A percentile compares a stretch with the other conserved stretches of the same genome.
These are phyloP conservation scores for Aspergillus intermedius DNA, from an alignment of 2,329 filamentous ascomycete species.

Conservation along the genomic window DNA sequence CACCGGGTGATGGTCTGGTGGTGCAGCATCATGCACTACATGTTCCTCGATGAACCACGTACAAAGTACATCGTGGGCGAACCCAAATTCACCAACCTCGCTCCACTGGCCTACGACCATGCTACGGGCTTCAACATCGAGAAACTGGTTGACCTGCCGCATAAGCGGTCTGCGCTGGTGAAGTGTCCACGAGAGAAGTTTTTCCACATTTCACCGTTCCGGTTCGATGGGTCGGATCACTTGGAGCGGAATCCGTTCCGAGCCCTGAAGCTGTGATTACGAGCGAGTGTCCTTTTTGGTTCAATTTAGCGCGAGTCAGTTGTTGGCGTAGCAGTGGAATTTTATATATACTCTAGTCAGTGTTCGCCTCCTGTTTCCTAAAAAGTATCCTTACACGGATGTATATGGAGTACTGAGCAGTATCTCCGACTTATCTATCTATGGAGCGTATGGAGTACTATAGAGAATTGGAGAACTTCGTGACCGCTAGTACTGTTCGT, in stretches of 20 bases:
- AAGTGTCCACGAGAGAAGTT: constrained; percentile 60
- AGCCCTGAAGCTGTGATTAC: constrained; percentile 13
- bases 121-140: constrained; percentile 66
- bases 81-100: constrained; percentile 64
- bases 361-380: neutral
- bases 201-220: constrained; percentile 54
- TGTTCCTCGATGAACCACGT: constrained; percentile 54
- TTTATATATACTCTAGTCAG: neutral
- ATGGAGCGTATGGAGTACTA: neutral
- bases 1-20: constrained; percentile 55
- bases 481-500: no score
- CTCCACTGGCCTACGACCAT: constrained; percentile 67
- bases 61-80: constrained; percentile 54
- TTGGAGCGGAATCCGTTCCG: constrained; percentile 16
- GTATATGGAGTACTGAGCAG: neutral
- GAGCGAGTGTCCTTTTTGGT: neutral
- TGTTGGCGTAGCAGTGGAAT: no score
- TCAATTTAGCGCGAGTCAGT: neutral
- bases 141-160: constrained; percentile 65
- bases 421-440: neutral
- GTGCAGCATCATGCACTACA: constrained; percentile 53
- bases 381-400: neutral
- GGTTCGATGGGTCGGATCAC: constrained; percentile 15
- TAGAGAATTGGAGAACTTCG: no score
- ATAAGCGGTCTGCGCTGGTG: constrained; percentile 64